Evolutionary conservation across 1,139 yeast species (phyloP).

Genomic region (Schwanniomyces etchellsii): DNA sequence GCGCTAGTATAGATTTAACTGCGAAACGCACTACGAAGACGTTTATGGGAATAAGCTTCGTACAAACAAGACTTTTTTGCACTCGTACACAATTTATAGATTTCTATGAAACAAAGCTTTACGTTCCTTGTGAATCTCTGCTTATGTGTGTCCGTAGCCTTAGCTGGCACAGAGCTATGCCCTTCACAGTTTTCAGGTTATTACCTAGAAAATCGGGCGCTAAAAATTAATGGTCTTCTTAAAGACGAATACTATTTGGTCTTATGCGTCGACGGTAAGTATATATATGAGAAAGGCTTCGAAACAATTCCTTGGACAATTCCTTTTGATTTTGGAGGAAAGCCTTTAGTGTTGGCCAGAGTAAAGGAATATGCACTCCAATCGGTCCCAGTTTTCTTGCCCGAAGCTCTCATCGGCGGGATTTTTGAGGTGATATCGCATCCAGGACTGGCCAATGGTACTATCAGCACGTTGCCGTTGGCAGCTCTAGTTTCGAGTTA

Average conservation of each 20-base stretch:
- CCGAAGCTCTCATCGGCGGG: constrained; percentile 22
- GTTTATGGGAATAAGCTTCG: neutral
- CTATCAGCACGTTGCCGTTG: constrained; percentile 4
- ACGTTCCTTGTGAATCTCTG: no score
- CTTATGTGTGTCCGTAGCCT: no score
- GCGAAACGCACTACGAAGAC: neutral
- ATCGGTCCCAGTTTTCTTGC: constrained; percentile 19
- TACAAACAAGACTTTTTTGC: neutral
- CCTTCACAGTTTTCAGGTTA: no score
- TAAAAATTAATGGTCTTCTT: constrained; percentile 10
- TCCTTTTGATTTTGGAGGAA: constrained; percentile 9
- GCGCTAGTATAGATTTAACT: neutral
- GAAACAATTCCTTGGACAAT: constrained; percentile 22
- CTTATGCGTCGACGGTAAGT: constrained; percentile 26
- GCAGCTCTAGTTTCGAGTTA: constrained; percentile 27
- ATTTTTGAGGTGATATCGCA: constrained; percentile 10
- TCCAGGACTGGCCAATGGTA: constrained; percentile 1
- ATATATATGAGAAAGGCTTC: constrained; percentile 19
- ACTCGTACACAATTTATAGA: no score
- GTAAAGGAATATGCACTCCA: constrained; percentile 19
- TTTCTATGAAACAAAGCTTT: no score
- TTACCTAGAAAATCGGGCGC: constrained; percentile 22
- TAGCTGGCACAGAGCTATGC: no score
- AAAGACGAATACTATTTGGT: constrained; percentile 17
- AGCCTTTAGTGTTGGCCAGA: constrained; percentile 15